phyloP scores from a whole-genome alignment of 768 basidiomycete genomes.

The Tremella mesenterica region DNA sequence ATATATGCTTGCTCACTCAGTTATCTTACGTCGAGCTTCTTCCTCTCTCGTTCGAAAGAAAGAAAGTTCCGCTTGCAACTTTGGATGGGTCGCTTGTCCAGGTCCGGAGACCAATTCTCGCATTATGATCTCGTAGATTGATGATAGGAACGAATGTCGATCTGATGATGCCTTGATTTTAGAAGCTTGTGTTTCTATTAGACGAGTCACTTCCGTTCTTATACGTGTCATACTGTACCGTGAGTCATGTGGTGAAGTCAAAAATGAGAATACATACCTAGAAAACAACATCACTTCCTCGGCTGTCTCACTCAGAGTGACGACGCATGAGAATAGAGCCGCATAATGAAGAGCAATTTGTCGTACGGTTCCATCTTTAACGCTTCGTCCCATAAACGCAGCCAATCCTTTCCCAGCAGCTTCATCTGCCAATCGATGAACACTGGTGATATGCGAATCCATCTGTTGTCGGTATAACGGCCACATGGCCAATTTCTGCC shows the following conservation, averaged over 20 bases:
- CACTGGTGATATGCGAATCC: slow-evolving; percentile 68
- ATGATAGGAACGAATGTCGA: slow-evolving; percentile 60
- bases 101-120: slow-evolving; percentile 53
- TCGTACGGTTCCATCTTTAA: slow-evolving; percentile 62
- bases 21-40: slow-evolving; percentile 53
- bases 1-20: slow-evolving; percentile 3
- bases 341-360: slow-evolving; percentile 71
- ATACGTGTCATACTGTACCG: slow-evolving; percentile 64
- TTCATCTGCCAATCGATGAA: slow-evolving; percentile 76
- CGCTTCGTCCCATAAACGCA: slow-evolving; percentile 50
- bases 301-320: slow-evolving; percentile 67
- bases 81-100: slow-evolving; percentile 66
- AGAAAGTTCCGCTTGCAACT: slow-evolving; percentile 73
- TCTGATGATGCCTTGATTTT: slow-evolving; percentile 57
- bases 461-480: slow-evolving; percentile 85
- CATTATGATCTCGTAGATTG: slow-evolving; percentile 67
- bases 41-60: slow-evolving; percentile 84
- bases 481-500: slow-evolving; percentile 78
- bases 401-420: slow-evolving; percentile 40
- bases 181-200: slow-evolving; percentile 64
- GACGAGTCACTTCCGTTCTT: slow-evolving; percentile 68
- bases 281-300: slow-evolving; percentile 96
- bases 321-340: slow-evolving; percentile 69
- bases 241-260: not conserved
- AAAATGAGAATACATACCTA: slow-evolving; percentile 56